Conservation (phyloP, 1,284 basidiomycete genomes). For the Retiboletus flavoniger region DNA sequence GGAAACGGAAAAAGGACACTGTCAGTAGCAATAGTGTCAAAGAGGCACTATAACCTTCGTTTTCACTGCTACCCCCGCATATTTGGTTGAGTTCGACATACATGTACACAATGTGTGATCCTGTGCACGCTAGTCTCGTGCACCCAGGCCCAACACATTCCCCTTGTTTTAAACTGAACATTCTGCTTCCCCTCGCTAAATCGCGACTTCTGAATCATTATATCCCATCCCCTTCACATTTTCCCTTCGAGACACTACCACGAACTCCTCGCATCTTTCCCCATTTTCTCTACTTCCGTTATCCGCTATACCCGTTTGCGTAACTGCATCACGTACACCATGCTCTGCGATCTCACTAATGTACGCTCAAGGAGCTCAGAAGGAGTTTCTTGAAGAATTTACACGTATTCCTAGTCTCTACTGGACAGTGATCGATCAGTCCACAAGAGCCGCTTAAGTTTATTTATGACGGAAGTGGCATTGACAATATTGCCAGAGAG, state of each 20-base stretch:
- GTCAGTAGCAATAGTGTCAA: conserved; percentile 38
- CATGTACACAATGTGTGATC: conserved; percentile 22
- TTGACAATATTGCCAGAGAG: no score
- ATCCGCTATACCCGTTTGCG: conserved; percentile 32
- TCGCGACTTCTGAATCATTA: conserved; percentile 12
- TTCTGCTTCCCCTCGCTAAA: conserved; percentile 5
- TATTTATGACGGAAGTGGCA: background rate
- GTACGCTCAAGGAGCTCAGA: conserved; percentile 21
- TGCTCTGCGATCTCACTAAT: conserved; percentile 35
- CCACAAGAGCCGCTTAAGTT: no score
- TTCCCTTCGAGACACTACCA: conserved; percentile 6
- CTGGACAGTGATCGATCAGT: background rate
- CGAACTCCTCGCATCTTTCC: conserved; percentile 15
- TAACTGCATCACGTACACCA: conserved; percentile 32
- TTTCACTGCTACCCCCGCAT: conserved; percentile 6
- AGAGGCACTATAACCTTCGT: conserved; percentile 29
- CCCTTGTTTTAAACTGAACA: conserved; percentile 7
- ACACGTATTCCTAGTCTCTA: background rate
- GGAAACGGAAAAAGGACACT: conserved; percentile 55
- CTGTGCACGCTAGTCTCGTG: conserved; percentile 16
- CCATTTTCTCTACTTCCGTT: conserved; percentile 12
- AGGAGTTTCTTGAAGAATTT: conserved; percentile 17
- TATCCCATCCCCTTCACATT: conserved; percentile 8
- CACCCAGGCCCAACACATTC: conserved; percentile 3
- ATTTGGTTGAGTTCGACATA: conserved; percentile 23